Base-by-base conservation (phyloP, 164 flowering plant species). In the Vitis riparia region DNA sequence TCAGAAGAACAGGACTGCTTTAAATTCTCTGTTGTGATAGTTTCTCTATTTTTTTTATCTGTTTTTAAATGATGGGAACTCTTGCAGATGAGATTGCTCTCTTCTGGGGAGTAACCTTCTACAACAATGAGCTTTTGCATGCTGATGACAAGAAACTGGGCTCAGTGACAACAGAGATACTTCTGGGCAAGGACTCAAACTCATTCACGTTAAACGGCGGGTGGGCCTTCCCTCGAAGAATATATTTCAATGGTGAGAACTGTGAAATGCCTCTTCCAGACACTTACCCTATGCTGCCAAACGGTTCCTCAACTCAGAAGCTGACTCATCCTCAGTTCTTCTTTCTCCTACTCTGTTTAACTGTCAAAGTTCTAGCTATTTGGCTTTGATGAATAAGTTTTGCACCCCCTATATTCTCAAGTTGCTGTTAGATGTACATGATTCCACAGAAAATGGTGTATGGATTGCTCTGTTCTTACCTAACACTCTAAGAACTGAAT, bases 241-340 rank as follows among this genome's bases (percentile, higher is more conserved):
- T 87, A 68, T 87, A 87, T 67, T 83, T 89, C 78, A 81, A 84
- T 69, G 89, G 94, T 1, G 89, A 87, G 16, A 81, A 82, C 70
- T 89, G 94, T 56, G 71, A 74, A 48, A 89, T 89, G 90, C 77
- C 94, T 58, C 78, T 64, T 66, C 91, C 91, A 16, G 86, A 86
- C 52, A 74, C 66, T 6, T 89, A 80, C 64, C 94, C 94, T 1
- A 66, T 55, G 74, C 75, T 87, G 14, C 94, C 94, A 50, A 84
- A 79, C 73, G 70, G 75, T n/a, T 72, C 67, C 71, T 66, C 79
- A 15, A 71, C 44, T 19, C 37, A 1, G 15, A 66, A 64, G 52
- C 72, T 68, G 2, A 23, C 59, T 60, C 51, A 53, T 27, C 5
- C 44, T 51, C 62, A 29, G n/a, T 14, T 63, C 27, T 15, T 73